Conservation (phyloP, 2,329 filamentous ascomycete species). For the Penicillium sclerotigenum region DNA sequence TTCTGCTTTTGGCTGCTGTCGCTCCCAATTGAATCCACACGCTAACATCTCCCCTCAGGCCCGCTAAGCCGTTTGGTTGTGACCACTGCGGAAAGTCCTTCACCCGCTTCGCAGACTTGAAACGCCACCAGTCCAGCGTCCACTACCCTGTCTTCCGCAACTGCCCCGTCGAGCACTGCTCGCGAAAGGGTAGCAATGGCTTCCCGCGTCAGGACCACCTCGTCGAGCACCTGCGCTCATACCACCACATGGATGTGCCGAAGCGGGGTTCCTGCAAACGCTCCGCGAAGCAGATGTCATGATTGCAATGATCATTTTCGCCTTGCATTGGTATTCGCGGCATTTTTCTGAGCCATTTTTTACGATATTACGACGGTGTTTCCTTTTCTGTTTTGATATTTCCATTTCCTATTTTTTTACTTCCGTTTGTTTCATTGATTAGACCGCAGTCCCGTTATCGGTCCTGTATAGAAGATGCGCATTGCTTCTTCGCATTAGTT, state of each 20-base stretch:
- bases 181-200: constrained; percentile 47
- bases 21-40: background rate
- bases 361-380: constrained; percentile 2
- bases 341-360: background rate
- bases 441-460: background rate
- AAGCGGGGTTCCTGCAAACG: constrained; percentile 38
- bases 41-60: constrained; percentile 20
- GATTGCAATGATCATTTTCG: background rate
- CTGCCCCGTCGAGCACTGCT: constrained; percentile 45
- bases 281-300: constrained; percentile 17
- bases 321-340: background rate
- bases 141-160: constrained; percentile 46
- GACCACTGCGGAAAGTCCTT: constrained; percentile 41
- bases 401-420: background rate
- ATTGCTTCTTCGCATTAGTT: background rate
- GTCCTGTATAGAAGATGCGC: background rate
- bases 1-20: no score
- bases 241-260: constrained; percentile 50
- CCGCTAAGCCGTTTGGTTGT: constrained; percentile 33
- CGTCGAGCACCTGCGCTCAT: constrained; percentile 56
- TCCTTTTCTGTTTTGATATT: background rate
- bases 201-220: constrained; percentile 59
- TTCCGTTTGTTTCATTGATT: background rate
- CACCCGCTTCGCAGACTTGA: constrained; percentile 49
- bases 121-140: constrained; percentile 48